phyloP scores from a whole-genome alignment of 371 early-diverging fungal species.

The Zychaea mexicana region DNA sequence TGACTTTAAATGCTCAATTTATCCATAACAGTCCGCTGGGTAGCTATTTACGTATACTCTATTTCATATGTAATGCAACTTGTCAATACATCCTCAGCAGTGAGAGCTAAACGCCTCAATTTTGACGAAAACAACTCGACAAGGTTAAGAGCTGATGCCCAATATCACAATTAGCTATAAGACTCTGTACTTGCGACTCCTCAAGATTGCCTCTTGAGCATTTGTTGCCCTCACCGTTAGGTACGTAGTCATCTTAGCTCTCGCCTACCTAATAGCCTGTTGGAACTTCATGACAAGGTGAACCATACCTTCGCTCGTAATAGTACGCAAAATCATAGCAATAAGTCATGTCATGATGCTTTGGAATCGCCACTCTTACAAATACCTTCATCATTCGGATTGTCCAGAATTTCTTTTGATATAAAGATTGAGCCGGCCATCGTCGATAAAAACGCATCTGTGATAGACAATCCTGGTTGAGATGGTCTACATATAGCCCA shows the following conservation, averaged over 20 bases:
- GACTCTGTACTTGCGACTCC: background rate
- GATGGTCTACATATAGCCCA: background rate
- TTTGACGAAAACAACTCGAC: background rate
- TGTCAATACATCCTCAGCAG: background rate
- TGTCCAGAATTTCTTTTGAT: background rate
- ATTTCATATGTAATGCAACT: background rate
- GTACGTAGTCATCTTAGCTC: constrained; percentile 5
- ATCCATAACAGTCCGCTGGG: background rate
- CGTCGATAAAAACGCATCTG: constrained; percentile 11
- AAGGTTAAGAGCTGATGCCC: background rate
- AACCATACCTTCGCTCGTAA: too few relatives aligned
- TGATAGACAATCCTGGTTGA: background rate
- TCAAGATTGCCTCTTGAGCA: background rate
- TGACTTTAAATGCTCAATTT: background rate
- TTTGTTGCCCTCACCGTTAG: background rate
- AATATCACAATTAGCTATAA: background rate
- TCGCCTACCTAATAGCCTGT: background rate
- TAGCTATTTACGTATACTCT: background rate
- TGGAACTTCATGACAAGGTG: too few relatives aligned
- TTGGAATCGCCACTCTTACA: background rate
- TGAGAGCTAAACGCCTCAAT: background rate
- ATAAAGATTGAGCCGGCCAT: background rate
- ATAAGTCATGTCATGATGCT: background rate
- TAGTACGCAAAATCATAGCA: too few relatives aligned
- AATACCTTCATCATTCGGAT: background rate